Conservation (phyloP, 345 rosid species). For the Hypericum androsaemum region DNA sequence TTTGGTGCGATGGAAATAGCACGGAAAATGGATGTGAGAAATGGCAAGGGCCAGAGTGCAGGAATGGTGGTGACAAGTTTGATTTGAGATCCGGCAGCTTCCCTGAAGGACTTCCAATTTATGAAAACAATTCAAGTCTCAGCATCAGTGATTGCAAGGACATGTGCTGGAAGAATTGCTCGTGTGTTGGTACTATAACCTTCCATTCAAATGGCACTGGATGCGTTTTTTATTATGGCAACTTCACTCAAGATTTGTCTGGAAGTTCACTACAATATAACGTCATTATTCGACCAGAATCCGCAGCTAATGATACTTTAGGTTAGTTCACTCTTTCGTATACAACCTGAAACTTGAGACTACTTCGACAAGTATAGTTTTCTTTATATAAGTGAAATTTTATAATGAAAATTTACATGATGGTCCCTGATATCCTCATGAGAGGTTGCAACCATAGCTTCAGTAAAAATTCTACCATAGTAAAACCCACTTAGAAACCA, state of each 20-base stretch:
- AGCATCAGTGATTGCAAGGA: conserved; percentile 9
- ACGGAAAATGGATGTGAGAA: neutral
- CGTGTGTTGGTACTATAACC: neutral
- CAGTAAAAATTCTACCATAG: too few relatives aligned
- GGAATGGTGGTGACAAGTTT: neutral
- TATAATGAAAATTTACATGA: too few relatives aligned
- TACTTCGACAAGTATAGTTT: too few relatives aligned
- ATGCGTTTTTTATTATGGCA: neutral
- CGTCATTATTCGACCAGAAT: neutral
- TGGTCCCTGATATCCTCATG: too few relatives aligned
- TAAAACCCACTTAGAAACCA: too few relatives aligned
- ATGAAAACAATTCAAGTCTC: neutral
- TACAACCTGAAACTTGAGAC: too few relatives aligned
- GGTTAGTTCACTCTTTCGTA: neutral
- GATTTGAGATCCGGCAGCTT: neutral
- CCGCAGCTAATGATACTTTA: neutral
- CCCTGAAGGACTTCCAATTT: too few relatives aligned
- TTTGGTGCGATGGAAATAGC: conserved; percentile 7
- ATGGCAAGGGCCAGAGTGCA: conserved; percentile 4
- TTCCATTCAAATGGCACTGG: neutral
- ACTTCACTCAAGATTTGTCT: neutral
- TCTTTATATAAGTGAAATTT: too few relatives aligned
- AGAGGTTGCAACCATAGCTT: too few relatives aligned
- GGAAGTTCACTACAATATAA: neutral
- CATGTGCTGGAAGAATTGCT: conserved; percentile 6